These are phyloP conservation scores for Pichia insulana DNA, from an alignment of 805 yeast genomes.

Conservation along the genomic window DNA sequence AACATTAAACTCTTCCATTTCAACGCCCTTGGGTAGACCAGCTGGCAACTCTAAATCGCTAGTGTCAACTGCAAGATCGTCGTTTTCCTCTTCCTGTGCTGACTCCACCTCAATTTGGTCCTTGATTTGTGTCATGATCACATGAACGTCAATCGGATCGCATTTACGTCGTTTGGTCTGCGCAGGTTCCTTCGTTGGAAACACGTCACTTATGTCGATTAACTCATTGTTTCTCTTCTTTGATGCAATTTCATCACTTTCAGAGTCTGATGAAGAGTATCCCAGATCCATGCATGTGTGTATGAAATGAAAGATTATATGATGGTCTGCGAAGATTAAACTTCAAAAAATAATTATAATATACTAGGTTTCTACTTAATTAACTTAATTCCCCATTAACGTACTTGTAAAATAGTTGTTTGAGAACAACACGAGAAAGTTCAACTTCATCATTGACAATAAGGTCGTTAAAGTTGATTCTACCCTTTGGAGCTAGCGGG, in stretches of 20 bases:
- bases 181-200: background rate
- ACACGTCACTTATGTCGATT: background rate
- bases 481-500: constrained; percentile 7
- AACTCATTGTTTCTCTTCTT: background rate
- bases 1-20: constrained; percentile 30
- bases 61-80: background rate
- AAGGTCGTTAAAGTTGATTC: constrained; percentile 1
- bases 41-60: constrained; percentile 3
- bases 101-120: background rate
- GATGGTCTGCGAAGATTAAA: no score
- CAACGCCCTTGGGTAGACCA: constrained; percentile 7
- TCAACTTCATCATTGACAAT: constrained; percentile 1
- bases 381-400: background rate
- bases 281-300: constrained; percentile 5
- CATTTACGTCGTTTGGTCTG: background rate
- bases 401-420: constrained; percentile 3
- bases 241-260: background rate
- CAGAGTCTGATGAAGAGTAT: constrained; percentile 10
- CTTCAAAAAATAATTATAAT: no score
- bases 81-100: background rate
- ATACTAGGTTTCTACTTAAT: no score
- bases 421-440: background rate
- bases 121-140: background rate
- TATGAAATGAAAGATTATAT: background rate
- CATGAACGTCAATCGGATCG: background rate